Base-by-base conservation (phyloP, 139 green algal genomes). In the Micractinium sp. region DNA sequence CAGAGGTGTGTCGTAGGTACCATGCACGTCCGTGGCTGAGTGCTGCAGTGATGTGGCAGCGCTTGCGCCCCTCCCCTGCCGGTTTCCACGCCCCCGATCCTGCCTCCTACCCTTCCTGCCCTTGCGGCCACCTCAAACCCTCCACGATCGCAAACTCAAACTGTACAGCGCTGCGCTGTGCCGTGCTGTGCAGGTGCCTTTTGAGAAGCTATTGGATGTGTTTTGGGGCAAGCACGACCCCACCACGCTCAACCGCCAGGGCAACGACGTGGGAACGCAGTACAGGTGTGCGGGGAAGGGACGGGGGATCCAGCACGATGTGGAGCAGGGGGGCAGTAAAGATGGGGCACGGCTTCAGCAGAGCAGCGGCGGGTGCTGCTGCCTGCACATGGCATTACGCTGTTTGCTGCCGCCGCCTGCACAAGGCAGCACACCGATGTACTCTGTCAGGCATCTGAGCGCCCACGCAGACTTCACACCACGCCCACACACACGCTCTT, bases 141-240 rank as follows among this genome's bases (percentile, higher is more conserved):
- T 78, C 3, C 3, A 78, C 29, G n/a, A n/a, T 20, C 4, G 23
- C 5, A 18, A 4, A 78, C 20, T 5, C 47, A 56, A 16, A 9
- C 47, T 56, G 47, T 73, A 12, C 63, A 73, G 4, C 16, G 63
- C 63, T 73, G 63, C 16, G 63, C 63, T 73, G 63, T 80, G 35
- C 31, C 3, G 23, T n/a, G 12, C 35, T 33, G 16, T 20, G 19
- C 82, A 93, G 89, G 89, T 92, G 16, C 86, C 78, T 2, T 97
- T 95, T 82, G 91, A 95, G 14, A 16, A 95, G 38, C 93, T 98
- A 41, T 89, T 98, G 38, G 90, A 96, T 33, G 89, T 92, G 36
- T 98, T 98, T 87, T 98, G 91, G 83, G 69, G 88, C 13, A 86
- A 90, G 1, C 95, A 98, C 86, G 94, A 99, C 88, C 96, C 96